Conservation (phyloP, 75 land plant species). For the Picea sitchensis region DNA sequence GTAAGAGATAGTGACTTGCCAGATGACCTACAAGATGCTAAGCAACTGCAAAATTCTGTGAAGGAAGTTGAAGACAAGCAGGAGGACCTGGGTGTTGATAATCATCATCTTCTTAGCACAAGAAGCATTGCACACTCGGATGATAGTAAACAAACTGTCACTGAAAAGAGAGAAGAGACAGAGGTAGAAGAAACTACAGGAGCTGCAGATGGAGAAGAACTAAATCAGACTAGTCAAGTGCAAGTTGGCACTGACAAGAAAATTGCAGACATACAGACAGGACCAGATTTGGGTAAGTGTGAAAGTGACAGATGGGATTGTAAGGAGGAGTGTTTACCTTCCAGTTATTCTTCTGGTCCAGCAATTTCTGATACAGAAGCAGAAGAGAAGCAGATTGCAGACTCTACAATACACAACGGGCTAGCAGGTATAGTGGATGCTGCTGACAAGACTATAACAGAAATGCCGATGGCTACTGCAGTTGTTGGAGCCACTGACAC, state of each 20-base stretch:
- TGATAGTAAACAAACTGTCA: not conserved
- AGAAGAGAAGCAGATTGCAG: slow-evolving; percentile 2
- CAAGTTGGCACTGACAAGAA: not conserved
- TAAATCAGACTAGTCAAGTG: not conserved
- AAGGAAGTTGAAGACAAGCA: not conserved
- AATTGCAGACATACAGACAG: not conserved
- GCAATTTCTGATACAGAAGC: not conserved
- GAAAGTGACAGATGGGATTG: not conserved
- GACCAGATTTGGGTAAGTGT: not conserved
- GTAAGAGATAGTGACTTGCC: not conserved
- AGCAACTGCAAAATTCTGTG: not conserved
- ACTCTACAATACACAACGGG: not conserved
- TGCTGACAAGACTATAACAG: not conserved
- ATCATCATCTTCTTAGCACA: not conserved
- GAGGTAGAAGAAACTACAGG: slow-evolving; percentile 5
- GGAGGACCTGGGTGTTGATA: not conserved
- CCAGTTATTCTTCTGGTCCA: not conserved
- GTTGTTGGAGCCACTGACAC: slow-evolving; percentile 11
- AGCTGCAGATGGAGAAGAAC: not conserved
- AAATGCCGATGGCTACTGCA: not conserved
- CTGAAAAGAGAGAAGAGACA: not conserved
- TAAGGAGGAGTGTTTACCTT: not conserved
- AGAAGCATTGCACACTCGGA: not conserved
- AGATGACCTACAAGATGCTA: not conserved
- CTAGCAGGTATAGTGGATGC: not conserved